phyloP scores from a whole-genome alignment of 2,329 filamentous ascomycete genomes.

The Lasiodiplodia hormozganensis region DNA sequence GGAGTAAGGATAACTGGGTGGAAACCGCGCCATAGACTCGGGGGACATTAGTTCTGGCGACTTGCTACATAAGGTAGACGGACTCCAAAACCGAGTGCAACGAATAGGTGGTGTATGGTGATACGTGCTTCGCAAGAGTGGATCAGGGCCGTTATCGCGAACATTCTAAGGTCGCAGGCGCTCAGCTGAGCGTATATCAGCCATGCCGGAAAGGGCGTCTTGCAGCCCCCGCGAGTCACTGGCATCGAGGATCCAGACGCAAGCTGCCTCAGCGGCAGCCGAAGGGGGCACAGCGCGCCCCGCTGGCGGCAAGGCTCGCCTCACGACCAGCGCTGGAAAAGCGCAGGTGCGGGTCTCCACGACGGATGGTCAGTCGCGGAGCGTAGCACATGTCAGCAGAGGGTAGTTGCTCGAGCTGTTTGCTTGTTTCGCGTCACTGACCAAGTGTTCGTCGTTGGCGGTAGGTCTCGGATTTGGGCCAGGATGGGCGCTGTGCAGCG shows the following conservation, averaged over 20 bases:
- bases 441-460: conserved; percentile 6
- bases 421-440: conserved; percentile 20
- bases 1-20: conserved; percentile 16
- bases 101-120: conserved; percentile 2
- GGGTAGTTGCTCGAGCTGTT: conserved; percentile 4
- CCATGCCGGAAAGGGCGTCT: not conserved
- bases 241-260: conserved; percentile 5
- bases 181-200: conserved; percentile 1
- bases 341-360: conserved; percentile 2
- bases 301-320: conserved; percentile 1
- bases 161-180: not conserved
- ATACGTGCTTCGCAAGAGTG: conserved; percentile 5
- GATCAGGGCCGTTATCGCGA: not conserved
- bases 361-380: not conserved
- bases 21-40: not conserved
- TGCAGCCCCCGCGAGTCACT: not conserved
- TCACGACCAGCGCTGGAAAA: conserved; percentile 2
- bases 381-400: conserved; percentile 14
- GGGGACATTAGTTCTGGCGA: conserved; percentile 1
- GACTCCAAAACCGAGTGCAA: not conserved
- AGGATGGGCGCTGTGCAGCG: conserved; percentile 17
- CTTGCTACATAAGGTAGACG: conserved; percentile 11
- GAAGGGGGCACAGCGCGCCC: conserved; percentile 9
- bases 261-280: conserved; percentile 13
- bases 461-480: conserved; percentile 10